Base-by-base conservation (phyloP, 441 rosid species). In the Pelargonium citronellum region DNA sequence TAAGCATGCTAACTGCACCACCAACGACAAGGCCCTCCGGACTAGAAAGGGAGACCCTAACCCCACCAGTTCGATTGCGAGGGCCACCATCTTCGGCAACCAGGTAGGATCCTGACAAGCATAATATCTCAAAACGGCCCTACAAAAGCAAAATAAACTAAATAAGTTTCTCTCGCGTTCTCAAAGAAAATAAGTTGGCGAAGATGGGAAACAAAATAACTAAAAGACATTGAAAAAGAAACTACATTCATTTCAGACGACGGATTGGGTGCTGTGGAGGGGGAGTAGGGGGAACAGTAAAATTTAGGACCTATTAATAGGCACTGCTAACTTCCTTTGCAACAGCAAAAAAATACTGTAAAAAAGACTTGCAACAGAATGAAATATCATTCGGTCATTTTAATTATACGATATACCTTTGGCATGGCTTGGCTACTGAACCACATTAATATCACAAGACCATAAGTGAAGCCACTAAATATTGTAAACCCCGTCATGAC, bases 111-210 rank as follows among this genome's bases (percentile, higher is more conserved):
- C 99, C 99, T 6, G 97, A 91, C 84, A 95, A 80, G 81, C 97
- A 87, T 81, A 95, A 78, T 83, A 95, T 92, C 89, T 92, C 96
- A 39, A 95, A 95, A 68, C 77, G 86, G 24, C 99, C 99, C 99
- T 95, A 73, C 73, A 83, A 57, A 66, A 63, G 49, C 66, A 79
- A 67, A 79, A 72, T 65, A 64, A 67, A 74, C 53, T 74, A 78
- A 77, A 70, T 81, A 43, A 84, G 74, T 66, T 44, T 41, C 58
- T 74, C 63, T 71, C 13, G 53, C n/a, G 4, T 12, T 44, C 49
- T 0, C 30, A 27, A 27, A 27, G 30, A 27, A 27, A 27, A 1
- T 27, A 27, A 27, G 30, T 24, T 24, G 27, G 30, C 30, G 30
- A 27, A 27, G 30, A 27, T 27, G 17, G 41, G 19, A 15, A 37